Evolutionary conservation across 148 eudicot genomes (phyloP).

Genomic region (Drosera capensis): DNA sequence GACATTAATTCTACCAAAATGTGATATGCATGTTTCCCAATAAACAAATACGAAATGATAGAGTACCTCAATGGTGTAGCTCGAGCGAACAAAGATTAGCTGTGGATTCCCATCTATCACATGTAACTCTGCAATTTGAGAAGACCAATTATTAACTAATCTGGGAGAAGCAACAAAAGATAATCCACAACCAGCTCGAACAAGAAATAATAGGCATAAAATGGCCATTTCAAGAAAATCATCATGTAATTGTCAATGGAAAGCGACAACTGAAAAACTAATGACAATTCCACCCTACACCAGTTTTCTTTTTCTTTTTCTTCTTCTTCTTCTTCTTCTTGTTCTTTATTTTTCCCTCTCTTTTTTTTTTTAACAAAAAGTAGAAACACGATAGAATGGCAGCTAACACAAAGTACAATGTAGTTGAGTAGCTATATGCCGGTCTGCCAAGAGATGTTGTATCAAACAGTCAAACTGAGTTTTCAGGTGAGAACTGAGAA

Average conservation of each 20-base stretch:
- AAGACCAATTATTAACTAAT: neutral
- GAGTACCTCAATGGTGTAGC: constrained; percentile 81
- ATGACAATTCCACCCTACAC: neutral
- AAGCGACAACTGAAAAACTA: neutral
- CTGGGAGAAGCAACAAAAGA: neutral
- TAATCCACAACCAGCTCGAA: neutral
- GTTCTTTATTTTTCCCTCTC: no score
- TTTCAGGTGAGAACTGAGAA: no score
- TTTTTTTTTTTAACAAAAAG: no score
- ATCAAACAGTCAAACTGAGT: no score
- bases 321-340: no score
- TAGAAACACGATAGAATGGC: no score
- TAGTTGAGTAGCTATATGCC: no score
- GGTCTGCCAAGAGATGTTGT: no score
- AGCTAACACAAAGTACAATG: no score
- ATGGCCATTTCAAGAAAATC: neutral
- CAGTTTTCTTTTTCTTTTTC: no score
- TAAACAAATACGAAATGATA: constrained; percentile 1
- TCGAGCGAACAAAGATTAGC: constrained; percentile 73
- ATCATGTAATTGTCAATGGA: neutral
- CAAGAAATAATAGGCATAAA: neutral
- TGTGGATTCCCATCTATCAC: constrained; percentile 88
- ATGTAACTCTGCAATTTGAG: constrained; percentile 54
- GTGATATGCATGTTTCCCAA: no score
- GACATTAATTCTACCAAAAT: no score